These are phyloP conservation scores for Coprinopsis strossmayeri DNA, from an alignment of 768 basidiomycete genomes.

Conservation along the genomic window DNA sequence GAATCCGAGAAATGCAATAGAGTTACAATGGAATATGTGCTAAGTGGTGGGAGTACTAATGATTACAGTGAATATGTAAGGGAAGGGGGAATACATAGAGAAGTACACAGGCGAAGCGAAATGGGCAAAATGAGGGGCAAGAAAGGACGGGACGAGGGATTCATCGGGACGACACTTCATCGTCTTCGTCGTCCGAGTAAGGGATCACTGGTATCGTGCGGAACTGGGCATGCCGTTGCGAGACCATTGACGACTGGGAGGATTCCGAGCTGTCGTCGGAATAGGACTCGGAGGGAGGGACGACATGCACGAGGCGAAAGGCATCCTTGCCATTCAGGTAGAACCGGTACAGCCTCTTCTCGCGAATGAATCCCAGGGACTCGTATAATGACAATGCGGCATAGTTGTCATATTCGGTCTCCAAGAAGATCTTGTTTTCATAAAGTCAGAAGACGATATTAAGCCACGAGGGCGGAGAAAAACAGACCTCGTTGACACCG, in stretches of 20 bases:
- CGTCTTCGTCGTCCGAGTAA: slow-evolving; percentile 40
- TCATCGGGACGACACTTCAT: slow-evolving; percentile 32
- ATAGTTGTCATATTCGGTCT: slow-evolving; percentile 92
- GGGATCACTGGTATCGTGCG: slow-evolving; percentile 39
- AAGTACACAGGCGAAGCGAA: not conserved
- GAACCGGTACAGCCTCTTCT: slow-evolving; percentile 91
- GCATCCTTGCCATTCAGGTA: slow-evolving; percentile 98
- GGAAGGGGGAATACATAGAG: not conserved
- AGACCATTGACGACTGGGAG: slow-evolving; percentile 9
- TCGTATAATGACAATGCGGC: slow-evolving; percentile 87
- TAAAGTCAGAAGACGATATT: not conserved
- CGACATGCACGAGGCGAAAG: slow-evolving; percentile 68
- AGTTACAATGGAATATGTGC: too few relatives aligned
- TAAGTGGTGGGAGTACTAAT: too few relatives aligned
- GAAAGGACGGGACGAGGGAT: not conserved
- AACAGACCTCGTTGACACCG: slow-evolving; percentile 80
- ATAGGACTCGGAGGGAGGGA: slow-evolving; percentile 29
- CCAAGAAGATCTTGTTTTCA: slow-evolving; percentile 70
- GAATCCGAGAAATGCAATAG: too few relatives aligned
- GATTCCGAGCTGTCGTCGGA: slow-evolving; percentile 26
- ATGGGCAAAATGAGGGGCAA: slow-evolving; percentile 1
- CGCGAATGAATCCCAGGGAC: slow-evolving; percentile 89
- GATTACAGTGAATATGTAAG: too few relatives aligned
- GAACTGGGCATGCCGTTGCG: slow-evolving; percentile 22
- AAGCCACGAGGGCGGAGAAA: slow-evolving; percentile 4